Conservation (phyloP, 1,284 basidiomycete species). For the Sphaerobolus stellatus region DNA sequence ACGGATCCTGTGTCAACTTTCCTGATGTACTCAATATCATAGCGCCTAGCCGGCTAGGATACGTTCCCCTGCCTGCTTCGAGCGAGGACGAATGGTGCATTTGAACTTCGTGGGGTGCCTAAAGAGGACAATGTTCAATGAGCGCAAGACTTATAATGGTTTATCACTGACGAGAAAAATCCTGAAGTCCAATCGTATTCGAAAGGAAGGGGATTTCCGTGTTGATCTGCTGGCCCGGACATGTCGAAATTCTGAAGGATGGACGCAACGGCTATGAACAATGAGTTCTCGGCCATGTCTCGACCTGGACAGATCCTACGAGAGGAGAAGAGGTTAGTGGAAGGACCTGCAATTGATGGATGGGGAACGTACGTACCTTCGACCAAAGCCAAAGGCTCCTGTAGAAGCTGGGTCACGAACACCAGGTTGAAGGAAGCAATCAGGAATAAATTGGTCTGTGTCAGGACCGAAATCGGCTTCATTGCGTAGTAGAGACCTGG, state of each 20-base stretch:
- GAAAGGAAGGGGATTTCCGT: constrained; percentile 26
- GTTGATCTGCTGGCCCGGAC: constrained; percentile 22
- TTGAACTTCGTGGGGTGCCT: no score
- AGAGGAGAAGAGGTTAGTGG: background rate
- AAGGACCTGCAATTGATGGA: background rate
- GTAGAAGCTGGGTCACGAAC: background rate
- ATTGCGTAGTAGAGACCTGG: background rate
- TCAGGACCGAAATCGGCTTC: background rate
- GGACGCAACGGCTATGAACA: constrained; percentile 34
- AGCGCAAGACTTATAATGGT: no score
- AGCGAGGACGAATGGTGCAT: no score
- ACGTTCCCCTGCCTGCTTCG: no score
- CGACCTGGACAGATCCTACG: constrained; percentile 30
- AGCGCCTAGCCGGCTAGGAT: no score
- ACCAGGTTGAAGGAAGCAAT: background rate
- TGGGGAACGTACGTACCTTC: background rate
- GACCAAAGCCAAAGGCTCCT: background rate
- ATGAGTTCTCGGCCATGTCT: constrained; percentile 30
- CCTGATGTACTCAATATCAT: no score
- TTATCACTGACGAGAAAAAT: no score
- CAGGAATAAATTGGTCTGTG: background rate
- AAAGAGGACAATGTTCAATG: no score
- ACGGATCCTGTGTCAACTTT: no score
- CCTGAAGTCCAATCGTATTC: no score
- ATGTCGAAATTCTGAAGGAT: constrained; percentile 32